Conservation (phyloP, 805 yeast genomes). For the Candida incommunis region DNA sequence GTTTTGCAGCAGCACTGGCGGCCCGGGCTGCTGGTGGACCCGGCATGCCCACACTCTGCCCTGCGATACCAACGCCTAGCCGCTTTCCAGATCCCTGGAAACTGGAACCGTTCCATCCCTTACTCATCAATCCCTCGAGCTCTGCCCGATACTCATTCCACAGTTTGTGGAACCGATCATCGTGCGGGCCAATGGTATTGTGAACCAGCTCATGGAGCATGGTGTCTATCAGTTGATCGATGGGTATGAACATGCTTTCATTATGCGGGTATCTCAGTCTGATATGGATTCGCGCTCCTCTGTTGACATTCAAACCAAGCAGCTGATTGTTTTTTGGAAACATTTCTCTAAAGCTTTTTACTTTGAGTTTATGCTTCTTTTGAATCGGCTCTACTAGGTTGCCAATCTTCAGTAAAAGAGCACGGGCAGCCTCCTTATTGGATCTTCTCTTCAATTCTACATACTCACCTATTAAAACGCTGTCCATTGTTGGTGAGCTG, state of each 20-base stretch:
- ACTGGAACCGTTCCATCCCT: slow-evolving; percentile 31
- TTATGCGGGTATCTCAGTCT: slow-evolving; percentile 51
- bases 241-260: slow-evolving; percentile 39
- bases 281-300: slow-evolving; percentile 58
- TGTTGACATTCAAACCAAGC: slow-evolving; percentile 71
- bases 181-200: slow-evolving; percentile 69
- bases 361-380: slow-evolving; percentile 49
- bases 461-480: slow-evolving; percentile 10
- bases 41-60: background rate
- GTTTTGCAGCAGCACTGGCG: slow-evolving; percentile 3
- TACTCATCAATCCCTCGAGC: slow-evolving; percentile 26
- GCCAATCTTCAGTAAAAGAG: slow-evolving; percentile 55
- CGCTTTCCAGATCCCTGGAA: slow-evolving; percentile 35
- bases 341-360: slow-evolving; percentile 63
- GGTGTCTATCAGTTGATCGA: slow-evolving; percentile 57
- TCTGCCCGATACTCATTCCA: slow-evolving; percentile 47
- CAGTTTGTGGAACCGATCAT: slow-evolving; percentile 48
- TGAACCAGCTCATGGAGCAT: slow-evolving; percentile 84
- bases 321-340: slow-evolving; percentile 53
- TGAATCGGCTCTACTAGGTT: slow-evolving; percentile 62
- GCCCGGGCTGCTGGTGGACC: slow-evolving; percentile 4
- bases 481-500: too few relatives aligned
- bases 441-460: slow-evolving; percentile 37
- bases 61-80: slow-evolving; percentile 26
- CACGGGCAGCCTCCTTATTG: slow-evolving; percentile 35